Evolutionary conservation across 2,329 filamentous ascomycete species (phyloP), one percentile per base, ranked within the genome.

Genomic region (Alternaria longipes): DNA sequence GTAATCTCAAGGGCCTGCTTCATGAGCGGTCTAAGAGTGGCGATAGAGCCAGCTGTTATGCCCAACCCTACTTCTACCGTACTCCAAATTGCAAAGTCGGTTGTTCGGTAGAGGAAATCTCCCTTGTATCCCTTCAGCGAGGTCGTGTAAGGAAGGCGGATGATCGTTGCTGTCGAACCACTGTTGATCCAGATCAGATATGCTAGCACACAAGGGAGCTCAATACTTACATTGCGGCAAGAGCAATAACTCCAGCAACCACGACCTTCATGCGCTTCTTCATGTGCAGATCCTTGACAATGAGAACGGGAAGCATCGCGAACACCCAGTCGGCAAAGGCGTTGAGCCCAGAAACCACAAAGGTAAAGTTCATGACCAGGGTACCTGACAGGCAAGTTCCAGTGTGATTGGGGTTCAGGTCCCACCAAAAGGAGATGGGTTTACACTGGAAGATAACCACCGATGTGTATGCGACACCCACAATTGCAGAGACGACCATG

Each of bases 271-370:
- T 83, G 59, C 79, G 80, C 22, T 65, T 71, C 66, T 82, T 83
- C 82, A 89, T 87, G 60, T 87, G 83, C 53, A 88, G 71, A 32
- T 83, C 81, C 75, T 81, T 84, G 8, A 89, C 80, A 4, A 89
- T 75, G 53, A 84, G 82, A 9, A 84, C 80, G 11, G 73, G 73
- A 9, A 75, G 60, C n/a, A 73, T 55, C 7, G 67, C 73, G 52
- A 74, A 73, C 1, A 71, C 68, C 71, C 71, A 74, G 49, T 75
- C 73, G 9, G 72, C 70, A 20, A 74, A 60, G 3, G 72, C 67
- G 51, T 72, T 74, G 9, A 75, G 62, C 5, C 62, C 72, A 16
- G 70, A 72, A 9, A 73, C 68, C 2, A 60, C 61, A 59, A 85
- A 85, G 9, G 82, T 84, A 40, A 87, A 79, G 54, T 75, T 81